A percentile compares a stretch with the other conserved stretches of the same genome.
Conservation (phyloP, 1,139 yeast genomes). For the Candida smagusa region DNA sequence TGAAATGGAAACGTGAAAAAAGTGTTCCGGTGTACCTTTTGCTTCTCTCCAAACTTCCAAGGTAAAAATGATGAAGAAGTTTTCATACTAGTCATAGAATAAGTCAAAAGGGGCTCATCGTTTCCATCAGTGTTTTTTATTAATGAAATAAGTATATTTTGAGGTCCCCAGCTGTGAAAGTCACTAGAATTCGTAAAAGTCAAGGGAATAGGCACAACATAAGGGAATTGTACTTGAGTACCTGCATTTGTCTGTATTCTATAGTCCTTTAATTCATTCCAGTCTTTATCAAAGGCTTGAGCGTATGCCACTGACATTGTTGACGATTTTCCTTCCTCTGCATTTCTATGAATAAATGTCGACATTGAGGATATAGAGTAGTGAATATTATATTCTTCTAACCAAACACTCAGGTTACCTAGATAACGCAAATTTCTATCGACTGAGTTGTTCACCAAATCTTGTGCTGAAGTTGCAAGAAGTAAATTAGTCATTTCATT, state of each 20-base stretch:
- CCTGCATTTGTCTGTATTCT: not conserved
- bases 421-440: slow-evolving; percentile 34
- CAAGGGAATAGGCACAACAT: slow-evolving; percentile 32
- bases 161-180: slow-evolving; percentile 34
- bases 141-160: slow-evolving; percentile 38
- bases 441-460: too few relatives aligned
- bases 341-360: slow-evolving; percentile 24
- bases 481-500: slow-evolving; percentile 13
- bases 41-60: not conserved
- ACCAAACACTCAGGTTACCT: slow-evolving; percentile 40
- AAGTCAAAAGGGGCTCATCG: slow-evolving; percentile 36
- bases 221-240: slow-evolving; percentile 24
- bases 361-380: slow-evolving; percentile 33
- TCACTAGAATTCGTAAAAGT: slow-evolving; percentile 22
- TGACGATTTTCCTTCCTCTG: slow-evolving; percentile 24
- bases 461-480: too few relatives aligned
- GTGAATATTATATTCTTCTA: slow-evolving; percentile 38
- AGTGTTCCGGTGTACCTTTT: slow-evolving; percentile 25
- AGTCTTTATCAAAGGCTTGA: slow-evolving; percentile 42
- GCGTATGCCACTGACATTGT: slow-evolving; percentile 35
- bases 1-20: slow-evolving; percentile 39
- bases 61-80: not conserved
- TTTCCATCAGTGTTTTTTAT: slow-evolving; percentile 27
- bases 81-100: slow-evolving; percentile 28
- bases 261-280: slow-evolving; percentile 35